These are phyloP conservation scores for Circinella minor DNA, from an alignment of 371 early-diverging fungal species.

Conservation along the genomic window DNA sequence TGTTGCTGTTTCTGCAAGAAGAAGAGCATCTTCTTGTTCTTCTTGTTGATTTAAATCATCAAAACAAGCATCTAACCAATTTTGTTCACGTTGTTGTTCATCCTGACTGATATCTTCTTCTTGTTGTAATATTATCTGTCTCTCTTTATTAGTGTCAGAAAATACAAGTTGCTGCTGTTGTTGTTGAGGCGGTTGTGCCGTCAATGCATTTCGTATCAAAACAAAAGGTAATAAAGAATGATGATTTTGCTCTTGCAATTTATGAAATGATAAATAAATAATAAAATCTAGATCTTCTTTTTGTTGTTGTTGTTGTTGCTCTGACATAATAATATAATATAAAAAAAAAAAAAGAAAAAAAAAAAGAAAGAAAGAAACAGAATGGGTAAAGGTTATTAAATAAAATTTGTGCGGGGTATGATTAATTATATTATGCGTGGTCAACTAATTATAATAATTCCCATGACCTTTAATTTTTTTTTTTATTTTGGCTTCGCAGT, in stretches of 20 bases:
- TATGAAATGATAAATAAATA: constrained; percentile 19
- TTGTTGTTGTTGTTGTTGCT: constrained; percentile 1
- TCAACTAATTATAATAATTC: not conserved
- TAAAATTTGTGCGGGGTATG: not conserved
- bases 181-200: constrained; percentile 6
- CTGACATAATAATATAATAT: not conserved
- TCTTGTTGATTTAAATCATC: constrained; percentile 13
- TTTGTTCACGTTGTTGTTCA: constrained; percentile 19
- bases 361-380: constrained; percentile 10
- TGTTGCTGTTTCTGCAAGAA: too few species aligned
- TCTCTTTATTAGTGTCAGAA: not conserved
- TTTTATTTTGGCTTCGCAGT: too few species aligned
- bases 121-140: not conserved
- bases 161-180: constrained; percentile 1
- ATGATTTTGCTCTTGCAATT: constrained; percentile 15
- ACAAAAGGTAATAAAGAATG: constrained; percentile 21
- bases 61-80: constrained; percentile 29
- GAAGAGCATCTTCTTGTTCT: not conserved
- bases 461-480: not conserved
- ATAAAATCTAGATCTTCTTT: constrained; percentile 17
- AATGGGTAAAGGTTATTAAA: not conserved
- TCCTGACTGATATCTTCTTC: not conserved
- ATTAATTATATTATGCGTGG: not conserved
- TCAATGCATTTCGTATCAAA: constrained; percentile 23
- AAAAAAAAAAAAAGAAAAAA: not conserved